Base-by-base conservation (phyloP, 2,329 filamentous ascomycete genomes). In the Fonsecaea monophora region DNA sequence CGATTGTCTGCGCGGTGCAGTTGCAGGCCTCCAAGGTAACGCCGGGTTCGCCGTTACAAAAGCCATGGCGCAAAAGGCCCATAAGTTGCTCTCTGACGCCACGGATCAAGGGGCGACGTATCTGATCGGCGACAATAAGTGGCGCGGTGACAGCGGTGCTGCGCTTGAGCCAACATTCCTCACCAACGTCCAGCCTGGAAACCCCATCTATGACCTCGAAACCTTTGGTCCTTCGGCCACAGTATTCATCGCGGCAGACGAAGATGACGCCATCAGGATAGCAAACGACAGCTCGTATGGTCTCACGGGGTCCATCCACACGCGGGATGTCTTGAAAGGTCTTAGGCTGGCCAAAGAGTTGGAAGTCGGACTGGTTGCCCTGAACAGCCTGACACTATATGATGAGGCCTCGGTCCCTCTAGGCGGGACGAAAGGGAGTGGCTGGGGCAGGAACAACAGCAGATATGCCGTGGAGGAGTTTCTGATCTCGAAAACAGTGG, bases 141-240 rank as follows among this genome's bases (percentile, higher is more conserved):
- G 78, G 3, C 30, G 13, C 4, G 37, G 63, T 48, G 38, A 38
- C 48, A 75, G 75, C 6, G 77, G 75, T 37, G 79, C 81, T 18
- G 75, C 79, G 48, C 80, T 92, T 80, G 83, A 85, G 1, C 90
- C 90, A 1, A 80, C 91, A 62, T 85, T 94, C 63, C 79, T 96
- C 0, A 85, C 86, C 21, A 85, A 84, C 62, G 87, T 94, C 12
- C 83, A 85, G 68, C 83, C 86, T 0, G 94, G 94, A 91, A 88
- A 91, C 61, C 78, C 95, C 13, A 94, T 89, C 77, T 32, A 48
- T 18, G 80, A 85, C 70, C 88, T 85, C 0, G 92, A 95, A 78
- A 90, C 87, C 1, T 96, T 96, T 73, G 92, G 91, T 0, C 92
- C 92, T 0, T 87, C 86, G 0, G 89, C 93, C 0, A 88, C 86